Percentiles rank a stretch among this genome's conserved stretches.
Conservation (phyloP, 805 yeast genomes). For the Wickerhamiella galacta region DNA sequence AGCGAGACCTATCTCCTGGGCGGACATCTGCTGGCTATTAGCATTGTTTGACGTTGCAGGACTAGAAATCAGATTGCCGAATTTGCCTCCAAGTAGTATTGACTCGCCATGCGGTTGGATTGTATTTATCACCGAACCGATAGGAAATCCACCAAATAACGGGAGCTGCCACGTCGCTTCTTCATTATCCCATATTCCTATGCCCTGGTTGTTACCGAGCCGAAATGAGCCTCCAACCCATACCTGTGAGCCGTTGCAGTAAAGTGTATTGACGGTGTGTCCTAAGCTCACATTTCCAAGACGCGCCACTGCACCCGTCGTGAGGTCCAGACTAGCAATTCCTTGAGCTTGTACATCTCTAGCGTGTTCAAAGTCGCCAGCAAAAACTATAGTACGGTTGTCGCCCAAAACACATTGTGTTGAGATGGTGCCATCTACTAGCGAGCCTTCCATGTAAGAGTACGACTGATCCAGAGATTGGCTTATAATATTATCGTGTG, state of each 20-base stretch:
- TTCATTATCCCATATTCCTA: slow-evolving; percentile 43
- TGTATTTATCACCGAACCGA: slow-evolving; percentile 40
- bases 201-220: slow-evolving; percentile 38
- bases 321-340: slow-evolving; percentile 6
- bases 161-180: slow-evolving; percentile 28
- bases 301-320: slow-evolving; percentile 4
- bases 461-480: slow-evolving; percentile 6
- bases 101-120: slow-evolving; percentile 33
- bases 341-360: slow-evolving; percentile 7
- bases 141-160: slow-evolving; percentile 65
- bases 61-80: slow-evolving; percentile 64
- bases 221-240: slow-evolving; percentile 71
- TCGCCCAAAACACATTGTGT: slow-evolving; percentile 11
- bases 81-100: slow-evolving; percentile 67
- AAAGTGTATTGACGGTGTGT: slow-evolving; percentile 25
- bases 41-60: slow-evolving; percentile 37
- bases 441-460: slow-evolving; percentile 11
- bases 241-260: slow-evolving; percentile 35
- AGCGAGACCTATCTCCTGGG: slow-evolving; percentile 14
- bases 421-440: slow-evolving; percentile 13
- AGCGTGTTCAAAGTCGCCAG: slow-evolving; percentile 12
- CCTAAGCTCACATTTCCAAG: slow-evolving; percentile 5
- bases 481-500: slow-evolving; percentile 10
- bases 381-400: slow-evolving; percentile 7
- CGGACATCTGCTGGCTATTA: slow-evolving; percentile 24